A percentile compares a stretch with the other conserved stretches of the same genome.
These are phyloP conservation scores for Apiospora saccharicola DNA, from an alignment of 2,329 filamentous ascomycete genomes.

Conservation along the genomic window DNA sequence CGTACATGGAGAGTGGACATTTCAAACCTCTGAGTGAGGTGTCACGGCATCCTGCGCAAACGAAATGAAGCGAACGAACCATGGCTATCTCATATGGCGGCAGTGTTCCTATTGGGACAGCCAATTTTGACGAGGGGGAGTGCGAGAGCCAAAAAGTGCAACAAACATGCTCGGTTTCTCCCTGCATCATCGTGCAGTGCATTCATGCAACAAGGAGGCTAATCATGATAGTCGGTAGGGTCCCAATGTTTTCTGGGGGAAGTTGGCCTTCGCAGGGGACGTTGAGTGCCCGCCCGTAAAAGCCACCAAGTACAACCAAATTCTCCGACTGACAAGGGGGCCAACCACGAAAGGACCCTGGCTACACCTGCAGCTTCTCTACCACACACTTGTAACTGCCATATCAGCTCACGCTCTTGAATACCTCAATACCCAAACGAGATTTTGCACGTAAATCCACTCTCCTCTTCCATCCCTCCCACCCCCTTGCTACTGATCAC, in stretches of 20 bases:
- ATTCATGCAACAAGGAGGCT: background rate
- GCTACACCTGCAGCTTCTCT: background rate
- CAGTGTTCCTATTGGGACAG: background rate
- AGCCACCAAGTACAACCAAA: background rate
- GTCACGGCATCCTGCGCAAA: background rate
- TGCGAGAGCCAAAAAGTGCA: background rate
- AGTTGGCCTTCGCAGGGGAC: background rate
- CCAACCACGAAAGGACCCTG: background rate
- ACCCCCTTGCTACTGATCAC: conserved; percentile 7
- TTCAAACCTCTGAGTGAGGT: background rate
- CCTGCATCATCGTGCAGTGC: conserved; percentile 3
- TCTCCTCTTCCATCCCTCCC: background rate
- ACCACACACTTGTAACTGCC: background rate
- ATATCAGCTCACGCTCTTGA: background rate
- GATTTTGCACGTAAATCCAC: background rate
- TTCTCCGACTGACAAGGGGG: conserved; percentile 8
- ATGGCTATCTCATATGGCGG: background rate
- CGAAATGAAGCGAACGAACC: background rate
- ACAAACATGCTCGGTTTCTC: background rate
- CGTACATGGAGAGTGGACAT: background rate
- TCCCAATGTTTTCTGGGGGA: background rate
- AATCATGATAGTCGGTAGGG: background rate
- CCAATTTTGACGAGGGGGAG: background rate
- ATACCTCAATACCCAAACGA: background rate
- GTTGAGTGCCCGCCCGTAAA: background rate